phyloP scores from a whole-genome alignment of 257 asterid genomes.

The Sherardia arvensis region DNA sequence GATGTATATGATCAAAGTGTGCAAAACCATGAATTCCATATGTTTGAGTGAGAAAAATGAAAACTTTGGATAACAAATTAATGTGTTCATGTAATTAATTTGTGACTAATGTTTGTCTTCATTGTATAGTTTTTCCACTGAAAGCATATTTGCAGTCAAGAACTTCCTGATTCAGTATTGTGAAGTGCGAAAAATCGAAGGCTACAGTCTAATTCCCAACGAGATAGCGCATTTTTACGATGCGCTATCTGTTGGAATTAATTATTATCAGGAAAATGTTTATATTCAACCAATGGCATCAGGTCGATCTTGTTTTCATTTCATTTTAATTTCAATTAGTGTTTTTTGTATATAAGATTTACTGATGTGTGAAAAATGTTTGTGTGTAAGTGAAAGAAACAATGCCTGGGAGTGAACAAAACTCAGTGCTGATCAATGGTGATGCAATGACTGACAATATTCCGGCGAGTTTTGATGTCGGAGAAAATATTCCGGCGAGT shows the following conservation, averaged over 20 bases:
- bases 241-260: constrained; percentile 44
- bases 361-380: not conserved
- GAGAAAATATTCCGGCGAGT: not conserved
- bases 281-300: constrained; percentile 9
- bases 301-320: not conserved
- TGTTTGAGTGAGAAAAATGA: constrained; percentile 46
- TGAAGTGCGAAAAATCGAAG: constrained; percentile 41
- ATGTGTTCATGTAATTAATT: not conserved
- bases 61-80: not conserved
- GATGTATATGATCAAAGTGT: constrained; percentile 25
- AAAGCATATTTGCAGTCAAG: constrained; percentile 39
- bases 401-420: not conserved
- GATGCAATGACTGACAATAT: not conserved
- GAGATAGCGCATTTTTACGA: constrained; percentile 44
- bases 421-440: not conserved
- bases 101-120: constrained; percentile 13
- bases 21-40: constrained; percentile 28
- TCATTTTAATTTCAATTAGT: too few species aligned
- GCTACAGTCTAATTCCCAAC: constrained; percentile 40
- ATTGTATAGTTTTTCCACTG: constrained; percentile 35
- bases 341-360: not conserved
- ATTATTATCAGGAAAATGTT: constrained; percentile 11
- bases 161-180: constrained; percentile 50
- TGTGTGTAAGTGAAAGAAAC: constrained; percentile 10
- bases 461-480: not conserved